These are phyloP conservation scores for Juncus effusus DNA, from an alignment of 176 grass and related monocot species.

Conservation along the genomic window DNA sequence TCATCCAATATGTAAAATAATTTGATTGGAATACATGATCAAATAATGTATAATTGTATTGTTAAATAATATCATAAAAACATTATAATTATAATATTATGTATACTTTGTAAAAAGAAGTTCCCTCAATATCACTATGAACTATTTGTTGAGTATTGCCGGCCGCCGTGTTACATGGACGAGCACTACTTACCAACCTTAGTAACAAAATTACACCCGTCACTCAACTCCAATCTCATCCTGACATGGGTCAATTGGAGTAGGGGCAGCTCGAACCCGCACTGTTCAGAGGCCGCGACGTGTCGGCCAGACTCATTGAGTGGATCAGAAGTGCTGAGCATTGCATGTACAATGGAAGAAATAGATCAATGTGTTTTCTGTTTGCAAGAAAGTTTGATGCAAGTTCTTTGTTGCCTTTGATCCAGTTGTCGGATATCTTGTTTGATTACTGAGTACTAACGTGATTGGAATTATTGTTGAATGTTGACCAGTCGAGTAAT, in stretches of 20 bases:
- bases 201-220: constrained; percentile 20
- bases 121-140: not conserved
- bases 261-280: constrained; percentile 24
- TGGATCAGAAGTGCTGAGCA: constrained; percentile 11
- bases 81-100: too few relatives aligned
- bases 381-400: constrained; percentile 43
- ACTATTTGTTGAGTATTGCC: constrained; percentile 29
- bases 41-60: too few relatives aligned
- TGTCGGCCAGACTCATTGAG: constrained; percentile 17
- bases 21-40: too few relatives aligned
- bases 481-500: too few relatives aligned
- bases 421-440: constrained; percentile 20
- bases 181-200: constrained; percentile 43
- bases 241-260: constrained; percentile 36
- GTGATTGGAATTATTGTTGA: not conserved
- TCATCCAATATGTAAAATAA: too few relatives aligned
- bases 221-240: constrained; percentile 27
- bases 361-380: constrained; percentile 28
- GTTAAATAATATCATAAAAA: too few relatives aligned
- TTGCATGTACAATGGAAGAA: constrained; percentile 8
- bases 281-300: constrained; percentile 10
- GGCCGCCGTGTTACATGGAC: constrained; percentile 32
- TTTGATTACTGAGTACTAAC: constrained; percentile 14
- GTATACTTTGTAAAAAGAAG: too few relatives aligned
- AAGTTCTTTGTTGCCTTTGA: constrained; percentile 20